Evolutionary conservation across 1,139 yeast genomes (phyloP).

Genomic region (Wickerhamomyces sp.): DNA sequence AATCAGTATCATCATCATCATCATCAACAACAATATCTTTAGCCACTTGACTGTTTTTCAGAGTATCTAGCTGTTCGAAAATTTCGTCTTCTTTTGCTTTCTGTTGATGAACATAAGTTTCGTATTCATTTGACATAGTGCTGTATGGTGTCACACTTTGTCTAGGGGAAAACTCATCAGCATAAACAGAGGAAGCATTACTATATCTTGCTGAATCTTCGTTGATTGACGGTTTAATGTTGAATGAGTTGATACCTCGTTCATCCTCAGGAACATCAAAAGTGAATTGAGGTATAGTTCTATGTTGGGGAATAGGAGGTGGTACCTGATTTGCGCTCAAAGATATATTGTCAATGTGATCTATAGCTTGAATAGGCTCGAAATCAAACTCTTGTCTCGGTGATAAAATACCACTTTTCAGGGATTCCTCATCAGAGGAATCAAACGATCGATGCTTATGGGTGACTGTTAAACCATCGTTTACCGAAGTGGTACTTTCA

Average conservation of each 20-base stretch:
- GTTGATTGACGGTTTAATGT: slow-evolving; percentile 2
- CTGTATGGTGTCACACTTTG: neutral
- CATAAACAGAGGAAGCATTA: slow-evolving; percentile 3
- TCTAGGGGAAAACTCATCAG: slow-evolving; percentile 4
- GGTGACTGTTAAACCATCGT: neutral
- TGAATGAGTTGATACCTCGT: neutral
- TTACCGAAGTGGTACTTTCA: too few relatives aligned
- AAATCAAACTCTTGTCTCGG: slow-evolving; percentile 13
- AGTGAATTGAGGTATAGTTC: slow-evolving; percentile 10
- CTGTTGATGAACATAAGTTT: neutral
- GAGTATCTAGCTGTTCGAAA: neutral
- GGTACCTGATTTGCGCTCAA: neutral
- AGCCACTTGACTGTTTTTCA: neutral
- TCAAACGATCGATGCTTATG: neutral
- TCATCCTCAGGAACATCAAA: slow-evolving; percentile 12
- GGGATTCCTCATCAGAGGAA: slow-evolving; percentile 13
- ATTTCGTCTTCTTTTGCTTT: neutral
- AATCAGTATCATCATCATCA: neutral
- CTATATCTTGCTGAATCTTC: slow-evolving; percentile 6
- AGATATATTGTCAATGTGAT: neutral
- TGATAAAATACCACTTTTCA: slow-evolving; percentile 17
- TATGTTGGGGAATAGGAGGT: neutral
- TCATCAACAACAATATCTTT: neutral
- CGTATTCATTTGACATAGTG: neutral
- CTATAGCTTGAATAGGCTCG: slow-evolving; percentile 1